Conservation (phyloP, 2,329 filamentous ascomycete species). For the Chrysosporium queenslandicum region DNA sequence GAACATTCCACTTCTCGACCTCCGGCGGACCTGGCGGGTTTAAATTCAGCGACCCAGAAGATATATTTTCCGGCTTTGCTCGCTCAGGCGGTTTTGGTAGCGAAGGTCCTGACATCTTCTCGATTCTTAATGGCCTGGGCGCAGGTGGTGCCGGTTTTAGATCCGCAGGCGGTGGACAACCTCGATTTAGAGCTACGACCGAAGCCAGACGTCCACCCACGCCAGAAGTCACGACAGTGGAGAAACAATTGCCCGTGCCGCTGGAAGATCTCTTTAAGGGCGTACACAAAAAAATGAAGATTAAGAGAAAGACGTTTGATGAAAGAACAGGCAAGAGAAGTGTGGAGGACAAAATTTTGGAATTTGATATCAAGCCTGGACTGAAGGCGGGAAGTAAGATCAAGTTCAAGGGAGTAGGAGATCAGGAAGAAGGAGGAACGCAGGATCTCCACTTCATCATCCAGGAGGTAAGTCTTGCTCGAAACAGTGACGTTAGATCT, state of each 20-base stretch:
- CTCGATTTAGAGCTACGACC: slow-evolving; percentile 15
- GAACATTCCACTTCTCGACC: slow-evolving; percentile 34
- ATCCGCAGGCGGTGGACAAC: slow-evolving; percentile 17
- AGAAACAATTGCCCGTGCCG: slow-evolving; percentile 67
- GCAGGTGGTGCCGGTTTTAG: slow-evolving; percentile 32
- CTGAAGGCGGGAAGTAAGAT: slow-evolving; percentile 97
- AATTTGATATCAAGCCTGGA: slow-evolving; percentile 91
- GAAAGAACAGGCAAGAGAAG: slow-evolving; percentile 66
- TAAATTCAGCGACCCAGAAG: slow-evolving; percentile 70
- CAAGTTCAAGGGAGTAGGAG: slow-evolving; percentile 94
- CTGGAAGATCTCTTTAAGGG: slow-evolving; percentile 85
- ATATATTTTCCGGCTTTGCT: slow-evolving; percentile 78
- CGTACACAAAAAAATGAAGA: slow-evolving; percentile 92
- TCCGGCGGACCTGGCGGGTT: slow-evolving; percentile 55
- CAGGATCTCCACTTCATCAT: slow-evolving; percentile 94
- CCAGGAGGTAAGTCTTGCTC: slow-evolving; percentile 60
- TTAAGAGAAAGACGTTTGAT: slow-evolving; percentile 93
- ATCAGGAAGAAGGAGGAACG: slow-evolving; percentile 90
- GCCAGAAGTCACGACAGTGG: slow-evolving; percentile 82
- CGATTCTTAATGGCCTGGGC: slow-evolving; percentile 39
- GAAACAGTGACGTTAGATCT: neutral
- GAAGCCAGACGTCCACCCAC: slow-evolving; percentile 40
- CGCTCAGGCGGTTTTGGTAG: slow-evolving; percentile 46
- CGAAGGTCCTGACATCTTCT: slow-evolving; percentile 49
- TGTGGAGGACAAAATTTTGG: slow-evolving; percentile 78